Conservation (phyloP, 129 eudicot genomes). For the Flaveria robusta region DNA sequence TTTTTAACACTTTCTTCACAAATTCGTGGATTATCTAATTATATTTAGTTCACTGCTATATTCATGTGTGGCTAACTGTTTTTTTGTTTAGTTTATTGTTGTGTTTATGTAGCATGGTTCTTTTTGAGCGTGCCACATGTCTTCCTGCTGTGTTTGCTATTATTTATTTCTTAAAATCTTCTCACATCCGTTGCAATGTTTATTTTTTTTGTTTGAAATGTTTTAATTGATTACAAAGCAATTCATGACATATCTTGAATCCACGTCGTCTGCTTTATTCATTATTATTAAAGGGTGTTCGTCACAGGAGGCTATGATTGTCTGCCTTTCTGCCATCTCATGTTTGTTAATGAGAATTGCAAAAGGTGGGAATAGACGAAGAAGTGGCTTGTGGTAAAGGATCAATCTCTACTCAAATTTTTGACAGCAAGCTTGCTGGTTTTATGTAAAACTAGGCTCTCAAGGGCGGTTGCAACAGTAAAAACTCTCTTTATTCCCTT, state of each 20-base stretch:
- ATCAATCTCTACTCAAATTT: slow-evolving; percentile 21
- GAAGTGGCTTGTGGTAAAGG: slow-evolving; percentile 22
- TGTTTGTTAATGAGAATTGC: neutral
- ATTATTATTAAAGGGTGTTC: neutral
- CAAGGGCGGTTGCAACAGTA: slow-evolving; percentile 23
- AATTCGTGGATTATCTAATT: no score
- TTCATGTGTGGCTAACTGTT: neutral
- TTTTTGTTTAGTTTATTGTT: neutral
- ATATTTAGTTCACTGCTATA: no score
- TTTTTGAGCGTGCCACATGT: neutral
- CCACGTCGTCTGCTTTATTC: no score
- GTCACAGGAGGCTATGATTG: slow-evolving; percentile 35
- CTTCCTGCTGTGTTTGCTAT: neutral
- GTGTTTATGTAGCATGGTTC: neutral
- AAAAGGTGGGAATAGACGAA: slow-evolving; percentile 17
- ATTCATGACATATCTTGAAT: no score
- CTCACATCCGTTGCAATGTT: no score
- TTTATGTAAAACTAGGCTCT: slow-evolving; percentile 26
- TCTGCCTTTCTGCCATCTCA: slow-evolving; percentile 7
- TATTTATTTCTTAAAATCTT: neutral
- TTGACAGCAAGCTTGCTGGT: neutral
- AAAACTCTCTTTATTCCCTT: slow-evolving; percentile 4
- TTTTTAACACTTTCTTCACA: no score
- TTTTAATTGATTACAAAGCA: neutral
- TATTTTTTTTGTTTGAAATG: neutral